Evolutionary conservation across 306 rosid genomes (phyloP).

Genomic region (Fagus crenata): DNA sequence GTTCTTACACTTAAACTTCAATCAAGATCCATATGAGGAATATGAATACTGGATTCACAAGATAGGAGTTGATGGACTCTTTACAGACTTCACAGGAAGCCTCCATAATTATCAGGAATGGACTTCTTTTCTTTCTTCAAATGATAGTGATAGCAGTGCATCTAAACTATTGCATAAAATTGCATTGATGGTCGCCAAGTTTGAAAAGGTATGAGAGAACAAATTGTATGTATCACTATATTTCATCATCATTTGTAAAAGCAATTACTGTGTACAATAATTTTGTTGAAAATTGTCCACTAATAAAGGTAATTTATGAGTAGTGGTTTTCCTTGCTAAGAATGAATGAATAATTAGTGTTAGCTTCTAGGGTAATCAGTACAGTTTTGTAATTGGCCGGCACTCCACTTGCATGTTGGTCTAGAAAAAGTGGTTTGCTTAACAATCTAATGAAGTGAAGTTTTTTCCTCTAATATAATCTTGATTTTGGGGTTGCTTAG

Average conservation of each 20-base stretch:
- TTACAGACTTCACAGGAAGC: slow-evolving; percentile 90
- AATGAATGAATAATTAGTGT: background rate
- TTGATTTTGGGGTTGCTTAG: background rate
- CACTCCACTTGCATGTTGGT: background rate
- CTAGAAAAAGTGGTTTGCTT: background rate
- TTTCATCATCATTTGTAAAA: background rate
- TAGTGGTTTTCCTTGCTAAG: background rate
- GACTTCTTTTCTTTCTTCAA: slow-evolving; percentile 34
- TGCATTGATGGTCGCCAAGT: slow-evolving; percentile 45
- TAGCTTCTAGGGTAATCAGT: background rate
- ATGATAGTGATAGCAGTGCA: slow-evolving; percentile 35
- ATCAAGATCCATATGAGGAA: slow-evolving; percentile 74
- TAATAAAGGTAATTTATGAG: background rate
- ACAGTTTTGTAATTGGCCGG: background rate
- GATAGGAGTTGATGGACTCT: slow-evolving; percentile 83
- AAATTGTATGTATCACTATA: background rate
- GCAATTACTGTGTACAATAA: slow-evolving; percentile 9
- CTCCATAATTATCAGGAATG: slow-evolving; percentile 70
- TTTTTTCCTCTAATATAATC: background rate
- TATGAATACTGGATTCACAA: slow-evolving; percentile 72
- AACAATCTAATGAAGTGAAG: background rate
- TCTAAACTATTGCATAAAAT: slow-evolving; percentile 61
- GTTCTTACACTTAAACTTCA: slow-evolving; percentile 60
- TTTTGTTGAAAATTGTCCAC: background rate
- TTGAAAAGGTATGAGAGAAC: slow-evolving; percentile 20